Conservation (phyloP, 2,329 filamentous ascomycete genomes). For the Stromatinia cepivora region DNA sequence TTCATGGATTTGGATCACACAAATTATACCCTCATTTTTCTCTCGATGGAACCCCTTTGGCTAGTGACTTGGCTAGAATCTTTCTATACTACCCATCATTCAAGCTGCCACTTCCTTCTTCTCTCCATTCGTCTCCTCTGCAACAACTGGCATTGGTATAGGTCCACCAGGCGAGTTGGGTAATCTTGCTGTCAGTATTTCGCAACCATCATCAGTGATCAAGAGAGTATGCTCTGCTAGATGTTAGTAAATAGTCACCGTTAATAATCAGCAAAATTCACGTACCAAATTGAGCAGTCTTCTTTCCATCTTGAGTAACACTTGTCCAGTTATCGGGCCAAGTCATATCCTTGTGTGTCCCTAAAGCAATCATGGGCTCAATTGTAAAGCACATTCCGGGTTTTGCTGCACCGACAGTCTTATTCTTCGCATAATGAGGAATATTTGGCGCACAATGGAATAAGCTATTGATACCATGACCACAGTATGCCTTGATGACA, state of each 20-base stretch:
- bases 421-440: slow-evolving; percentile 98
- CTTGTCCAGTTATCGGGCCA: slow-evolving; percentile 99
- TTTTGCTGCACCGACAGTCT: slow-evolving; percentile 91
- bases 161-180: slow-evolving; percentile 71
- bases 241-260: slow-evolving; percentile 27
- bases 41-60: background rate
- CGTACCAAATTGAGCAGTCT: slow-evolving; percentile 89
- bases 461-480: slow-evolving; percentile 88
- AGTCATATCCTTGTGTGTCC: slow-evolving; percentile 87
- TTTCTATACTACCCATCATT: background rate
- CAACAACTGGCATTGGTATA: slow-evolving; percentile 45
- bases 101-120: slow-evolving; percentile 17
- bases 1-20: background rate
- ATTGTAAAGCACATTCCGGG: slow-evolving; percentile 99
- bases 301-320: slow-evolving; percentile 83
- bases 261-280: slow-evolving; percentile 24
- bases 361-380: slow-evolving; percentile 95
- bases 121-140: slow-evolving; percentile 29
- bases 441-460: slow-evolving; percentile 95
- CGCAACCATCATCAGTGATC: slow-evolving; percentile 79
- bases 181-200: slow-evolving; percentile 69
- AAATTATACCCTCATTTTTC: background rate
- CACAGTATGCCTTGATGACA: slow-evolving; percentile 94
- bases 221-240: slow-evolving; percentile 74
- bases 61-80: slow-evolving; percentile 1